phyloP scores from a whole-genome alignment of 257 asterid genomes.

The Jacaranda copaia region DNA sequence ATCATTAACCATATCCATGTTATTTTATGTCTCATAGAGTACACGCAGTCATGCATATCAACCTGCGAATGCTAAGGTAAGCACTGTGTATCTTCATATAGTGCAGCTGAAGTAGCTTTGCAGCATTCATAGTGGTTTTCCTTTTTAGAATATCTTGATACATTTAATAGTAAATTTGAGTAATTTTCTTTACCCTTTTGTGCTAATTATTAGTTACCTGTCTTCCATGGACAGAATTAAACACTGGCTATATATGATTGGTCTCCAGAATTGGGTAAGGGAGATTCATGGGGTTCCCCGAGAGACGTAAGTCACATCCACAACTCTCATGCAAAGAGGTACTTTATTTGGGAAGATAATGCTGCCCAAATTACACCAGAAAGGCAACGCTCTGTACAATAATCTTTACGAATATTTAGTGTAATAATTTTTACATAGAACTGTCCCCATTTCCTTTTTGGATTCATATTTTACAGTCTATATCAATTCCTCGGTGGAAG shows the following conservation, averaged over 20 bases:
- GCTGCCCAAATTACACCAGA: background rate
- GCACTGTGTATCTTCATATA: background rate
- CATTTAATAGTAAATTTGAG: background rate
- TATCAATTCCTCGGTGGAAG: background rate
- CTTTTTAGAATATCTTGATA: background rate
- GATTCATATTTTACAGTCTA: background rate
- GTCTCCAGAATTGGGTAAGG: slow-evolving; percentile 4
- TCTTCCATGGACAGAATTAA: slow-evolving; percentile 25
- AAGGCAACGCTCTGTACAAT: background rate
- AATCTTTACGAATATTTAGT: background rate
- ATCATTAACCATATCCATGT: too few species aligned
- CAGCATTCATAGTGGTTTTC: background rate
- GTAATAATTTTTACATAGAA: too few species aligned
- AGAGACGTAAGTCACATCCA: background rate
- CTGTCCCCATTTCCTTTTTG: background rate
- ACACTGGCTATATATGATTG: background rate
- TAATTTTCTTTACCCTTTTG: background rate
- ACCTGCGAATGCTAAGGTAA: background rate
- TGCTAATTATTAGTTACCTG: slow-evolving; percentile 18
- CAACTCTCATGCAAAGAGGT: slow-evolving; percentile 21
- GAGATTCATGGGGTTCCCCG: background rate
- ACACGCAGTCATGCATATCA: background rate
- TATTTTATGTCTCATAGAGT: background rate
- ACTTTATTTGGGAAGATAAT: slow-evolving; percentile 25
- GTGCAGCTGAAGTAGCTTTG: background rate